Conservation (phyloP, 2,329 filamentous ascomycete genomes). For the Lithohypha guttulata region DNA sequence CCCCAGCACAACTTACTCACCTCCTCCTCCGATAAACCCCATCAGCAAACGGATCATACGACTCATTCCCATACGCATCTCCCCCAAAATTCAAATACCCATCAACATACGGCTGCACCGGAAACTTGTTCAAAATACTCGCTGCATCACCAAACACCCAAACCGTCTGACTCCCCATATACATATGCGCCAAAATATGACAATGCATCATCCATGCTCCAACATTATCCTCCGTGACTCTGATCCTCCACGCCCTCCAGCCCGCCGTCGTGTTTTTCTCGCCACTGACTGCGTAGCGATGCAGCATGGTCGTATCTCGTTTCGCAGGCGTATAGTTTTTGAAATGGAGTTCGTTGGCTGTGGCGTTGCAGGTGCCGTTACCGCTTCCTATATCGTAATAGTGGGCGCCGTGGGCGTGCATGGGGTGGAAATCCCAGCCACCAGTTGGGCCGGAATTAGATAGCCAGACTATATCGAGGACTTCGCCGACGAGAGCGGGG, state of each 20-base stretch:
- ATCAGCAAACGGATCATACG: conserved; percentile 17
- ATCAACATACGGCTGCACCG: conserved; percentile 25
- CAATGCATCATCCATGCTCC: conserved; percentile 45
- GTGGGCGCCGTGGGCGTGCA: conserved; percentile 38
- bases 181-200: conserved; percentile 39
- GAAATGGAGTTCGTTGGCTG: conserved; percentile 33
- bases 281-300: conserved; percentile 40
- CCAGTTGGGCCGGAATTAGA: conserved; percentile 28
- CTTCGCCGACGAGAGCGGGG: conserved; percentile 34
- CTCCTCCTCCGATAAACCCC: background rate
- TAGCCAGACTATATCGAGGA: conserved; percentile 36
- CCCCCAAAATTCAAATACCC: conserved; percentile 38
- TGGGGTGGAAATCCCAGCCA: conserved; percentile 33
- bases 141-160: conserved; percentile 37
- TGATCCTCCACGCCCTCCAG: conserved; percentile 52
- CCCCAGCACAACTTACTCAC: background rate
- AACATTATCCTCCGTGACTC: conserved; percentile 34
- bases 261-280: conserved; percentile 35
- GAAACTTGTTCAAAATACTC: conserved; percentile 28
- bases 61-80: conserved; percentile 31
- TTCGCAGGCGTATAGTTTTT: conserved; percentile 29
- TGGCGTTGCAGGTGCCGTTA: conserved; percentile 35
- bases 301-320: conserved; percentile 45
- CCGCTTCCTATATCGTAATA: conserved; percentile 38
- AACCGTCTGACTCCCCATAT: conserved; percentile 34